These are phyloP conservation scores for Kodamaea kaohsiungensis DNA, from an alignment of 805 yeast species.

Conservation along the genomic window DNA sequence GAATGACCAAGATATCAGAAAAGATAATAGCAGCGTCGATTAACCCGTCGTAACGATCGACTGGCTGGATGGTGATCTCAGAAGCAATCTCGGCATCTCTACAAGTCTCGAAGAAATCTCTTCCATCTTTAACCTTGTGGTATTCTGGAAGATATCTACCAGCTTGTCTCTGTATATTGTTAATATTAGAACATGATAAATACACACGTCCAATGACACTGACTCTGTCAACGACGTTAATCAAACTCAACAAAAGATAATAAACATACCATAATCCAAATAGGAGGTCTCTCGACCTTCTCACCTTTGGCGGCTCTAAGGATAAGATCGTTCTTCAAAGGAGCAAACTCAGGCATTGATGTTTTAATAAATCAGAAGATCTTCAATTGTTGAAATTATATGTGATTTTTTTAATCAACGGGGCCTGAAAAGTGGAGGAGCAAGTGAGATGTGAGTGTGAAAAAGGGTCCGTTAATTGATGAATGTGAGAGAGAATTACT, in stretches of 20 bases:
- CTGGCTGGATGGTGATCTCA: slow-evolving; percentile 93
- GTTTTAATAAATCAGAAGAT: background rate
- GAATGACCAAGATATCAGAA: slow-evolving; percentile 92
- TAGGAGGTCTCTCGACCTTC: slow-evolving; percentile 92
- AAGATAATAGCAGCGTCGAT: slow-evolving; percentile 97
- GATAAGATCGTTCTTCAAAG: slow-evolving; percentile 84
- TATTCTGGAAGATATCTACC: slow-evolving; percentile 92
- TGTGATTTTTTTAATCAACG: background rate
- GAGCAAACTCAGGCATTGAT: slow-evolving; percentile 56
- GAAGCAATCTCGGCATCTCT: slow-evolving; percentile 92
- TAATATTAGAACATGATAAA: slow-evolving; percentile 4
- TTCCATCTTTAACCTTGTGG: slow-evolving; percentile 78
- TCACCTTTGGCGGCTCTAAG: slow-evolving; percentile 91
- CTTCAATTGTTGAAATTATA: background rate
- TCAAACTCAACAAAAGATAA: background rate
- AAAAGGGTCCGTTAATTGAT: background rate
- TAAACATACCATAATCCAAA: slow-evolving; percentile 80
- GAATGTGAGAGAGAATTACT: no score
- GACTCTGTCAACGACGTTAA: no score
- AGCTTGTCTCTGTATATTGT: slow-evolving; percentile 73
- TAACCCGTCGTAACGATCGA: slow-evolving; percentile 83
- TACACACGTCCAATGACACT: no score
- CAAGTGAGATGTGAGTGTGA: background rate
- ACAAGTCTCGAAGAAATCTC: slow-evolving; percentile 95
- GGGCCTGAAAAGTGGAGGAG: background rate